phyloP scores from a whole-genome alignment of 495 filamentous ascomycete genomes.

The Clohesyomyces aquaticus region DNA sequence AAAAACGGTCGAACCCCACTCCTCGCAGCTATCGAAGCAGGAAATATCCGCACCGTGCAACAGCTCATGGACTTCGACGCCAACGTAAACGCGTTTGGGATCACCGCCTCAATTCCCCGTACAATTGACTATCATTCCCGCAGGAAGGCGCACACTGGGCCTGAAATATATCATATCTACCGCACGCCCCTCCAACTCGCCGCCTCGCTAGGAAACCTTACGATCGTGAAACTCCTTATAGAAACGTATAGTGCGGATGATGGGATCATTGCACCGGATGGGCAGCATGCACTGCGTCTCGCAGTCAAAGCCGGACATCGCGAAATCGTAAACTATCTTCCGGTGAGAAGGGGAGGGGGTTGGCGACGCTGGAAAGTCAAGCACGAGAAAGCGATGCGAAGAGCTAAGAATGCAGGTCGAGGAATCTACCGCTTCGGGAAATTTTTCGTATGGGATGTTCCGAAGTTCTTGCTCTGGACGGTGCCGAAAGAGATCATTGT shows the following conservation, averaged over 20 bases:
- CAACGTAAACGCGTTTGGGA: constrained; percentile 29
- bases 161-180: too few species aligned
- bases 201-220: constrained; percentile 26
- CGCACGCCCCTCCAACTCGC: constrained; percentile 27
- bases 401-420: constrained; percentile 33
- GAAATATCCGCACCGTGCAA: constrained; percentile 27
- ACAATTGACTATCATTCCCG: not conserved
- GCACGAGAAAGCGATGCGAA: constrained; percentile 31
- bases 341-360: constrained; percentile 38
- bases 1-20: constrained; percentile 23
- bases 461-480: constrained; percentile 45
- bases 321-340: constrained; percentile 41
- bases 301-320: constrained; percentile 29
- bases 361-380: constrained; percentile 38
- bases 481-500: constrained; percentile 46
- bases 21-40: constrained; percentile 28
- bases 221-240: constrained; percentile 35
- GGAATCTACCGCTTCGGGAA: constrained; percentile 37
- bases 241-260: constrained; percentile 39
- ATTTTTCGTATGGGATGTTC: constrained; percentile 42
- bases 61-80: constrained; percentile 32
- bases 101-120: not conserved
- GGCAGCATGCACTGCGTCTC: constrained; percentile 41
- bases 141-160: not conserved
- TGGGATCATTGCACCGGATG: constrained; percentile 41